Conservation (phyloP, 2,329 filamentous ascomycete genomes). For the Aspergillus piperis region DNA sequence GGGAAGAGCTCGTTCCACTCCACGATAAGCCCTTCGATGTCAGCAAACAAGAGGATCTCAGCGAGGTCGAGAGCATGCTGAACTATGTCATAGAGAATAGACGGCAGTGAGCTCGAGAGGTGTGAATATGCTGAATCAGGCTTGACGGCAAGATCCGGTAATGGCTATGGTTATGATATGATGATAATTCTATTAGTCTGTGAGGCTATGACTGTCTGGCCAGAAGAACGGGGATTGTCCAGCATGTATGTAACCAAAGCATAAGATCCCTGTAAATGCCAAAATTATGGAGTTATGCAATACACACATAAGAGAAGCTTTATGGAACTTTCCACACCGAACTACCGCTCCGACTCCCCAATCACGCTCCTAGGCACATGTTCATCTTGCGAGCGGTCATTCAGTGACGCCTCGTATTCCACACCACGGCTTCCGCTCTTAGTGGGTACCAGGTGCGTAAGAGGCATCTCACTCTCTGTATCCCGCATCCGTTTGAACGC, state of each 20-base stretch:
- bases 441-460: background rate
- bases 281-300: no score
- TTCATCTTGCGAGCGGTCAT: background rate
- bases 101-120: background rate
- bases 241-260: no score
- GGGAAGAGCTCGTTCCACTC: background rate
- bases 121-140: no score
- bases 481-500: conserved; percentile 2
- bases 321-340: background rate
- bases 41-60: background rate
- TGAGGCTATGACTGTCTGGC: no score
- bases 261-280: no score
- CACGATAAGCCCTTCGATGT: conserved; percentile 3
- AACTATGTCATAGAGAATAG: conserved; percentile 4
- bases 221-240: no score
- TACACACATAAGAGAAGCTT: no score
- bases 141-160: no score
- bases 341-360: background rate
- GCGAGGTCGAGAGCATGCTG: background rate
- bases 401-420: background rate
- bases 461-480: conserved; percentile 1
- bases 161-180: background rate
- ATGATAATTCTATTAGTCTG: background rate
- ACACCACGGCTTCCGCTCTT: background rate
- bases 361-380: background rate